Conservation (phyloP, 2,329 filamentous ascomycete species). For the Xylariaceae sp. region DNA sequence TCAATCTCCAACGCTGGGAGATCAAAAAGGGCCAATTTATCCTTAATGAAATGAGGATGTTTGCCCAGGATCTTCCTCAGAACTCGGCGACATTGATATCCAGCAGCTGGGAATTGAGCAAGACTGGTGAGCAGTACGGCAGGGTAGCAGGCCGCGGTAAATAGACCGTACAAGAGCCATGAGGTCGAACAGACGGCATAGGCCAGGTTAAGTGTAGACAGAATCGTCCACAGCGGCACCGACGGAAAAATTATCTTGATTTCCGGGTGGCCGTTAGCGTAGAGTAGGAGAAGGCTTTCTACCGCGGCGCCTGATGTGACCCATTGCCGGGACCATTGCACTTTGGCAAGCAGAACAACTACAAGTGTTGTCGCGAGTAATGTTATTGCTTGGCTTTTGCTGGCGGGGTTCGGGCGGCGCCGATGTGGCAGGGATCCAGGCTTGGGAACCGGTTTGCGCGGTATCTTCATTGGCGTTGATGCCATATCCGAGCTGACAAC, state of each 20-base stretch:
- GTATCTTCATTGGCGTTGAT: constrained; percentile 4
- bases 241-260: constrained; percentile 48
- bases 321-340: constrained; percentile 31
- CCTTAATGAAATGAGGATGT: constrained; percentile 52
- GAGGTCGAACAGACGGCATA: constrained; percentile 57
- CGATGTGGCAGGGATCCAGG: neutral
- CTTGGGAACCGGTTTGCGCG: constrained; percentile 18
- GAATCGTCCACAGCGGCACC: constrained; percentile 53
- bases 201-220: constrained; percentile 51
- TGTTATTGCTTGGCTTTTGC: neutral
- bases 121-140: constrained; percentile 49
- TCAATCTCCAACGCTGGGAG: constrained; percentile 59
- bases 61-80: constrained; percentile 39
- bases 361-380: neutral
- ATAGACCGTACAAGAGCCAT: constrained; percentile 56
- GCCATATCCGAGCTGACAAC: no score
- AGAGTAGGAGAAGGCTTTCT: constrained; percentile 21
- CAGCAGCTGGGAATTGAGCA: constrained; percentile 47
- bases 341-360: constrained; percentile 4
- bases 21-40: constrained; percentile 51
- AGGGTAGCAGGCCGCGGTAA: constrained; percentile 49
- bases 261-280: constrained; percentile 38
- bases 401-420: no score
- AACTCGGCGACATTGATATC: constrained; percentile 44
- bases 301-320: neutral